Conservation (phyloP, 768 basidiomycete species). For the Termitomyces sp. region DNA sequence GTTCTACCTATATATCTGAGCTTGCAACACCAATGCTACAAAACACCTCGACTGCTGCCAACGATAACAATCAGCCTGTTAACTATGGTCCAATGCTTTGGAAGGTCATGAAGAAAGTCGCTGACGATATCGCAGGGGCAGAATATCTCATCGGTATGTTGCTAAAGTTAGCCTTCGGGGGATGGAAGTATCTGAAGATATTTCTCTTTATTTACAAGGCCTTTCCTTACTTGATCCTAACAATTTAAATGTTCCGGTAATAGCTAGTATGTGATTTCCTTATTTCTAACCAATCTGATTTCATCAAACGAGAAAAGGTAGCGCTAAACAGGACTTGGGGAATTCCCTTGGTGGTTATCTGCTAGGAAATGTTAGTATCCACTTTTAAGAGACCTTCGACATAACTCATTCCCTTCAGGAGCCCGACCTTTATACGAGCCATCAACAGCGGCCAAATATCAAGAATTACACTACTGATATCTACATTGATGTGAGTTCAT, state of each 20-base stretch:
- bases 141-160: conserved; percentile 27
- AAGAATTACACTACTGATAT: conserved; percentile 41
- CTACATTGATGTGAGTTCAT: conserved; percentile 36
- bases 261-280: conserved; percentile 17
- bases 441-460: conserved; percentile 33
- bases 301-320: conserved; percentile 16
- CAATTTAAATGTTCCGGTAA: conserved; percentile 26
- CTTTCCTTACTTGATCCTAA: conserved; percentile 37
- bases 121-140: conserved; percentile 22
- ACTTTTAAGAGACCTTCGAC: background rate
- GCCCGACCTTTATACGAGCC: conserved; percentile 54
- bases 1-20: conserved; percentile 35
- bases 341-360: conserved; percentile 38
- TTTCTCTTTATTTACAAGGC: conserved; percentile 21
- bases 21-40: conserved; percentile 38
- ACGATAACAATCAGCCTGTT: conserved; percentile 42
- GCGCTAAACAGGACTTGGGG: conserved; percentile 32
- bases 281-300: background rate
- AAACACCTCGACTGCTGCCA: conserved; percentile 26
- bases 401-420: conserved; percentile 26
- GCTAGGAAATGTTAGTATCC: conserved; percentile 38
- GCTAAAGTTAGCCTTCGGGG: background rate
- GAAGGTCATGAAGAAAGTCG: conserved; percentile 38
- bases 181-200: background rate
- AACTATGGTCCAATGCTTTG: conserved; percentile 43